Percentiles rank a stretch among this genome's conserved stretches.
Conservation (phyloP, 2,329 filamentous ascomycete species). For the Pyricularia pennisetigena region DNA sequence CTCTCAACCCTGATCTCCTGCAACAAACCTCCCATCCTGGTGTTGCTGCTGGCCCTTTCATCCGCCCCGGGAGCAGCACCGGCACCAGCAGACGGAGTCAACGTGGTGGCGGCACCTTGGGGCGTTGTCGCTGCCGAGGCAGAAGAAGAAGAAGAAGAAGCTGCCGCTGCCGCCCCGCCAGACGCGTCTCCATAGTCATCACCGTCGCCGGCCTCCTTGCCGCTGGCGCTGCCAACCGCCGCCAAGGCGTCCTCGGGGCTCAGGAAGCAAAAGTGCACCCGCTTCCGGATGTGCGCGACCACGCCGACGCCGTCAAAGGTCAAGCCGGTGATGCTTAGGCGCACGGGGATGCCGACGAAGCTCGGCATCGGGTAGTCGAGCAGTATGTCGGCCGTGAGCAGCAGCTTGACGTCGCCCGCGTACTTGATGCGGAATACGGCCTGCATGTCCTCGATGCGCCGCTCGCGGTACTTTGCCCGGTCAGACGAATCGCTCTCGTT, state of each 20-base stretch:
- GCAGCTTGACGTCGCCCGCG: constrained; percentile 75
- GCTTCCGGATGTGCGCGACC: constrained; percentile 78
- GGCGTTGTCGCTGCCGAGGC: constrained; percentile 13
- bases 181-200: constrained; percentile 11
- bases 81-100: constrained; percentile 1
- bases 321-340: constrained; percentile 88
- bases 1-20: constrained; percentile 95
- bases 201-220: constrained; percentile 25
- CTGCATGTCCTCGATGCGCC: constrained; percentile 77
- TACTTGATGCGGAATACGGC: constrained; percentile 88
- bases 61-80: background rate
- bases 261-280: constrained; percentile 89
- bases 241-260: constrained; percentile 83
- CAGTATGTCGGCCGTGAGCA: constrained; percentile 87
- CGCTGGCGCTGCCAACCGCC: constrained; percentile 39
- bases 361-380: constrained; percentile 98
- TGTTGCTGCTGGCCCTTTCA: background rate
- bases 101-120: constrained; percentile 3
- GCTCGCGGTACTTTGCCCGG: constrained; percentile 44
- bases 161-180: constrained; percentile 27
- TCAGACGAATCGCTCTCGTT: constrained; percentile 7
- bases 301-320: constrained; percentile 94
- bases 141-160: constrained; percentile 8
- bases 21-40: constrained; percentile 61
- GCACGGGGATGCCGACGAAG: constrained; percentile 91